Percentiles rank a stretch among this genome's conserved stretches.
Evolutionary conservation across 2,329 filamentous ascomycete species (phyloP).

Genomic region (Pyrenochaeta sp.): DNA sequence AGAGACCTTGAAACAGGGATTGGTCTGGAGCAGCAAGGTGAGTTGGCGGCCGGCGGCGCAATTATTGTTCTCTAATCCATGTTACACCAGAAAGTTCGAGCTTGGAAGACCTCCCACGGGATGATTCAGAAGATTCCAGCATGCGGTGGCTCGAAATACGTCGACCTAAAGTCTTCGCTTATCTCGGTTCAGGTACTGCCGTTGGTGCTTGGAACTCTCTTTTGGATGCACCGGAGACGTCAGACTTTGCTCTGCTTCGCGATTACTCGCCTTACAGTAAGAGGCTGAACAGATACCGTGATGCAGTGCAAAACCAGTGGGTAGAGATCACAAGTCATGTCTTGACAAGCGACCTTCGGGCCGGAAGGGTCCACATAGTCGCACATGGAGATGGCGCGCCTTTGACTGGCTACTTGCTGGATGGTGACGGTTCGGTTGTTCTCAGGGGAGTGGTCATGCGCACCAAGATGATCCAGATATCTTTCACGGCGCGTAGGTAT

Average conservation of each 20-base stretch:
- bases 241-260: slow-evolving; percentile 13
- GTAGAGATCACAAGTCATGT: neutral
- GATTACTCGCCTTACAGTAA: neutral
- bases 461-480: slow-evolving; percentile 15
- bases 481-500: slow-evolving; percentile 1
- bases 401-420: slow-evolving; percentile 8
- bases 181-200: slow-evolving; percentile 7
- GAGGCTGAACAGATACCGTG: neutral
- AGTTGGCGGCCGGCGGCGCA: too few relatives aligned
- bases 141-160: neutral
- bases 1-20: too few relatives aligned
- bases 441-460: slow-evolving; percentile 6
- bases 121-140: too few relatives aligned
- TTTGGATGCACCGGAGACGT: neutral
- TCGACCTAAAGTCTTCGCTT: slow-evolving; percentile 2
- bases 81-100: too few relatives aligned
- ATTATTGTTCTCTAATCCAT: too few relatives aligned
- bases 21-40: too few relatives aligned
- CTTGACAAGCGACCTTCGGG: neutral
- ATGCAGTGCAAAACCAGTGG: neutral
- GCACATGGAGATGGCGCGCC: neutral
- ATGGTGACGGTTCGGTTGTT: slow-evolving; percentile 10
- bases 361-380: slow-evolving; percentile 6
- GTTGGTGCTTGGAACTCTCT: slow-evolving; percentile 7
- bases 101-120: too few relatives aligned